Evolutionary conservation across 1,139 yeast genomes (phyloP).

Genomic region (Blastobotrys malaysiensis): DNA sequence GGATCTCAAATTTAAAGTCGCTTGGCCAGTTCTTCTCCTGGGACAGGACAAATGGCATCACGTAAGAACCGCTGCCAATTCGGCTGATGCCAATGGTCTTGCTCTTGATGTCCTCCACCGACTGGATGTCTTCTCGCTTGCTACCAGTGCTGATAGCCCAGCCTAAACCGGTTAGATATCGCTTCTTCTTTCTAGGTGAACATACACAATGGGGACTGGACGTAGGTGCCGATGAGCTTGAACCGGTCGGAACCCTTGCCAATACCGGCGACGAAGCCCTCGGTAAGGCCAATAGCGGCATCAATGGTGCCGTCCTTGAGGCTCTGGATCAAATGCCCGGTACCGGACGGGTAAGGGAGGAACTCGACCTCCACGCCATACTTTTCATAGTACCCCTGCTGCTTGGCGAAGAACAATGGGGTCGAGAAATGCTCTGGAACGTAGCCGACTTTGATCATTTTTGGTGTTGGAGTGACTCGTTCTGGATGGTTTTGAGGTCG

Average conservation of each 20-base stretch:
- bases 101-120: slow-evolving; percentile 52
- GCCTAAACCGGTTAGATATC: slow-evolving; percentile 16
- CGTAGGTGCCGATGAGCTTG: slow-evolving; percentile 74
- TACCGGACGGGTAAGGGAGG: slow-evolving; percentile 76
- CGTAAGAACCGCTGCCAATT: slow-evolving; percentile 87
- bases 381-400: slow-evolving; percentile 50
- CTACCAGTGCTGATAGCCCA: slow-evolving; percentile 87
- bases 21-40: slow-evolving; percentile 44
- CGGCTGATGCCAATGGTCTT: slow-evolving; percentile 75
- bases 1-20: slow-evolving; percentile 45
- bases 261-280: slow-evolving; percentile 80
- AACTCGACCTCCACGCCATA: slow-evolving; percentile 51
- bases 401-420: slow-evolving; percentile 68
- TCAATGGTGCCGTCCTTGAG: slow-evolving; percentile 58
- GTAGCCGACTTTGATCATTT: slow-evolving; percentile 57
- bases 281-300: slow-evolving; percentile 82
- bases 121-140: slow-evolving; percentile 48
- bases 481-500: not conserved
- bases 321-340: slow-evolving; percentile 79
- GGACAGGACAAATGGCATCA: slow-evolving; percentile 83
- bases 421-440: slow-evolving; percentile 91
- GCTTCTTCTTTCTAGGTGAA: not conserved
- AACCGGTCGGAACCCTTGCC: slow-evolving; percentile 64
- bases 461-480: not conserved
- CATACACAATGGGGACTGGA: slow-evolving; percentile 66